Evolutionary conservation across 1,139 yeast species (phyloP), one percentile per base, ranked within the genome.

Genomic region (Groenewaldozyma sp.): DNA sequence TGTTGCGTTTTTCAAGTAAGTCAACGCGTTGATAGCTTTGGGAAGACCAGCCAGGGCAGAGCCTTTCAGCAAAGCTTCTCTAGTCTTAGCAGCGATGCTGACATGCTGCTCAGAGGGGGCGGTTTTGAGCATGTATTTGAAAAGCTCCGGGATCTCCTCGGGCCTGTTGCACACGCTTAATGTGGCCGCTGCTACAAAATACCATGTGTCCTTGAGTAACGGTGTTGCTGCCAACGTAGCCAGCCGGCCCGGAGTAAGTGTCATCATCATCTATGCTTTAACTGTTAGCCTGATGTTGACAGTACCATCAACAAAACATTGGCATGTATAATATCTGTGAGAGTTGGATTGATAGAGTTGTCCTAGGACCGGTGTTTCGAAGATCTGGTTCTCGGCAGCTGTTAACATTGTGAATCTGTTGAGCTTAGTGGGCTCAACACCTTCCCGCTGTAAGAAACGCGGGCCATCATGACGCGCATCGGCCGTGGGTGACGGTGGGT

Each of bases 21-120:
- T 79, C 53, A 87, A 63, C 1, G 94, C 74, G 58, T 87, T 87
- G 58, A 87, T 87, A 2, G 88, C 74, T 50, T 79, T 80, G 1
- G 96, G 96, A 19, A 87, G 67, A 0, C 96, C 96, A 13, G 78
- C 75, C 37, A 87, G 64, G 0, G 94, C 94, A 1, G 82, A 71
- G 6, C 84, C 70, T 56, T 87, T 87, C 54, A 87, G 63, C 4
- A 87, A 63, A 9, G 87, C 78, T 54, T 87, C 96, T 43, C 94
- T 65, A 43, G 82, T 65, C 52, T 80, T 73, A 34, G 70, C 65
- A 0, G 88, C 77, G 7, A 79, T 59, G 28, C 37, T 36, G 18
- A 41, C 46, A 32, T 54, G 60, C 10, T 43, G 41, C 17, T 47
- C 43, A n/a, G 37, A 17, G 3, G 44, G 31, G 17, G 35, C 31